Evolutionary conservation across 352 stramenopile species (phyloP).

Genomic region (Globisporangium polare): DNA sequence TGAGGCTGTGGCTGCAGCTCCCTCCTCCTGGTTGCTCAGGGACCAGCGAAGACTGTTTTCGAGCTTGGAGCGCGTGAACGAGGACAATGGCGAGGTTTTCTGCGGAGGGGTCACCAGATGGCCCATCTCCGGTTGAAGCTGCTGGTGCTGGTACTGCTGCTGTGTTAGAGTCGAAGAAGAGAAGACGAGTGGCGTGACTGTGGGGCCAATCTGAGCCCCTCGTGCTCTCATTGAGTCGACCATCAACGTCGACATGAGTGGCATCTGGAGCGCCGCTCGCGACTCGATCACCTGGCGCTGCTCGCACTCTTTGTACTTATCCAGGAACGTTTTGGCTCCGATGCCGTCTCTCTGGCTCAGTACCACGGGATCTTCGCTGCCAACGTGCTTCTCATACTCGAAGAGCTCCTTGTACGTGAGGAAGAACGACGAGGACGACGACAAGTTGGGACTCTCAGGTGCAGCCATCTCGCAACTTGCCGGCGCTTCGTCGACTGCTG

Average conservation of each 20-base stretch:
- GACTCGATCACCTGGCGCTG: constrained; percentile 16
- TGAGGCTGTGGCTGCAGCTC: not conserved
- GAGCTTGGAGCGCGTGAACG: constrained; percentile 10
- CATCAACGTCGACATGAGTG: constrained; percentile 8
- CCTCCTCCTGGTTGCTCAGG: constrained; percentile 13
- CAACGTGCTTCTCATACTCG: constrained; percentile 56
- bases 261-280: constrained; percentile 5
- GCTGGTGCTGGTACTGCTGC: not conserved
- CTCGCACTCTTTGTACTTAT: constrained; percentile 47
- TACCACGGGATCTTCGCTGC: constrained; percentile 8
- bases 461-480: not conserved
- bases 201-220: not conserved
- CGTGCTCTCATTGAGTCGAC: not conserved
- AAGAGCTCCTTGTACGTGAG: constrained; percentile 57
- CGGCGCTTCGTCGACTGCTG: not conserved
- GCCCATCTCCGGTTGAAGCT: not conserved
- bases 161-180: not conserved
- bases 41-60: constrained; percentile 15
- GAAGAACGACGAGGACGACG: constrained; percentile 41
- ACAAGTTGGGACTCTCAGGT: not conserved
- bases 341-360: constrained; percentile 14
- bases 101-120: not conserved
- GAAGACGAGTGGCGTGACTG: not conserved
- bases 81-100: not conserved
- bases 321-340: constrained; percentile 36